Base-by-base conservation (phyloP, 352 stramenopile species). In the Pythium chondricola region DNA sequence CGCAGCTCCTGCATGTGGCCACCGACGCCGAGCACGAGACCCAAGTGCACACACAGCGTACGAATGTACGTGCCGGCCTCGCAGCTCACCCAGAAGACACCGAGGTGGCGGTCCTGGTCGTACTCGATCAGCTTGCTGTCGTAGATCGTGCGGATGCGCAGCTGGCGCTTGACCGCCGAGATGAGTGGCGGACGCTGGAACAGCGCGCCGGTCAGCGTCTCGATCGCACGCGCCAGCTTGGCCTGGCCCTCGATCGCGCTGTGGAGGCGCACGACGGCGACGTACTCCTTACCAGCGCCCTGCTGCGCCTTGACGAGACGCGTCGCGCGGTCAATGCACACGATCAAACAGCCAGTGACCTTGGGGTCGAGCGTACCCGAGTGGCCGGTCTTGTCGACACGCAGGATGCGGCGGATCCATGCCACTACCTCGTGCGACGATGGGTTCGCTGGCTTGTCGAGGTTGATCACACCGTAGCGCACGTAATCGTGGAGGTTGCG, bases 1-100 rank as follows among this genome's bases (percentile, higher is more conserved):
- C 97, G 83, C 20, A 99, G 77, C 73, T 99, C 97, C 66, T 99
- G 96, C 97, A 99, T 99, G 83, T 99, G 97, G 37, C 96, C 97
- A 10, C 97, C 97, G 0, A 96, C 95, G 11, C 97, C 97, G 0
- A 98, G 82, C 41, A 99, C 77, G 0, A 99, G 75, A 26, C 97
- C 97, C 48, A 99, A 69, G 72, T 99, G 97, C 16, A 99, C 97
- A 81, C 97, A 99, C 8, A 99, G 76, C 18, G 97, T 99, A 57
- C 97, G 92, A 42, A 99, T 98, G 67, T 99, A 99, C 9, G 97
- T 99, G 52, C 97, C 97, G 18, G 97, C 97, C 74, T 99, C 93
- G 43, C 94, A 98, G 50, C 74, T 95, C 5, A 98, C 90, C 74
- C 93, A 97, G 67, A 99, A 98, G 32, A 99, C 89, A 45, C 96